Base-by-base conservation (phyloP, 345 rosid species). In the Trapa incisa region DNA sequence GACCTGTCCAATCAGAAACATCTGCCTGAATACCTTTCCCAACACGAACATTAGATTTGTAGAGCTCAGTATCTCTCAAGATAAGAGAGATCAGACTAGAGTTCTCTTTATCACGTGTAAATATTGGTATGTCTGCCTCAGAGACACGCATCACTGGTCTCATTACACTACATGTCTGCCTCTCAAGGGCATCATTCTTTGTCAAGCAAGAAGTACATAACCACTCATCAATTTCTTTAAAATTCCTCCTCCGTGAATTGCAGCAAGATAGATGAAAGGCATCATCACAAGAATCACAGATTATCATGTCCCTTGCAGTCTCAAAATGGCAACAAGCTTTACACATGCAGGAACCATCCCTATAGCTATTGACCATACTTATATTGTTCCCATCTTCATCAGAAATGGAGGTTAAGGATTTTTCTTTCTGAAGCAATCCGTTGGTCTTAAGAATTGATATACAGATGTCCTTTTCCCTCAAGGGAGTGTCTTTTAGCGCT, bases 11-110 rank as follows among this genome's bases (percentile, higher is more conserved):
- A 39, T 84, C 90, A 68, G 96, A 88, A 73, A 95, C 86, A 57
- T 91, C 85, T 4, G 93, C 92, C 87, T 95, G 97, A 74, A 85
- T 87, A 76, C 89, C 86, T 80, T 86, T 95, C 16, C 99, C 97
- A 65, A 86, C 71, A 45, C 88, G 85, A 76, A 85, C 78, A 66
- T 73, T 67, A 45, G 78, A 76, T 66, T 37, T 76, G 77, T 82
- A 81, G 29, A 91, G 87, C 74, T 72, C 81, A 41, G 71, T 53
- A 68, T 81, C 92, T 69, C 77, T 81, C 86, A 85, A 74, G 85
- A 84, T 84, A 63, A 71, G 72, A 63, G 67, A 74, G 72, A 84
- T 75, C 57, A 74, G 85, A 75, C 69, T 74, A 61, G 61, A 57
- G 39, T 82, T 77, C 42, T 47, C 77, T 61, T 70, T 68, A 72